Evolutionary conservation across 768 basidiomycete genomes (phyloP).

Genomic region (Amanita fuliginea): DNA sequence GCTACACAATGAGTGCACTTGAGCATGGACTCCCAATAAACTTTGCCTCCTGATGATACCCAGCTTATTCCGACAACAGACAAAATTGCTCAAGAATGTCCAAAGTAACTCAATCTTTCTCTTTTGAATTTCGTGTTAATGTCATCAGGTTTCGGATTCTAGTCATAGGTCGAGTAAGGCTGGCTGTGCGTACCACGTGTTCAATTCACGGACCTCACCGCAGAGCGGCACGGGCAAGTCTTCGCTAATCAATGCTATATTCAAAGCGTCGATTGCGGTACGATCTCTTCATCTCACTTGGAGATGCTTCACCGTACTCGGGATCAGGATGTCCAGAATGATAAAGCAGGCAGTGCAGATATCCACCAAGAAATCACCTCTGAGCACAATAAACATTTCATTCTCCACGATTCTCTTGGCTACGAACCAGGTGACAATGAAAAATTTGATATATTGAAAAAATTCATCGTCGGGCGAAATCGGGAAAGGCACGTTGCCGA

Average conservation of each 20-base stretch:
- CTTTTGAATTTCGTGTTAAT: too few species aligned
- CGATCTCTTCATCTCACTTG: too few species aligned
- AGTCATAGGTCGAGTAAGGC: not conserved
- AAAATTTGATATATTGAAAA: constrained; percentile 14
- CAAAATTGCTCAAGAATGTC: too few species aligned
- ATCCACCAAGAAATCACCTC: constrained; percentile 11
- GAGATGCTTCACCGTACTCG: too few species aligned
- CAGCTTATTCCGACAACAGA: too few species aligned
- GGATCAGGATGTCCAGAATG: too few species aligned
- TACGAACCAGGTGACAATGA: constrained; percentile 11
- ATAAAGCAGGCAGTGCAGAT: constrained; percentile 11
- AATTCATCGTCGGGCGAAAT: constrained; percentile 12
- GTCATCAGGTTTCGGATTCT: not conserved
- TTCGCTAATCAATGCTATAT: constrained; percentile 14
- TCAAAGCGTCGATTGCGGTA: constrained; percentile 8
- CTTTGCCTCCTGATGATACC: too few species aligned
- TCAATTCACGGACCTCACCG: not conserved
- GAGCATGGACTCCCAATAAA: too few species aligned
- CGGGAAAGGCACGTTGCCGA: constrained; percentile 7
- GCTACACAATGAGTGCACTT: too few species aligned
- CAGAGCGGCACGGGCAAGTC: constrained; percentile 13
- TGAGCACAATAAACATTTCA: too few species aligned
- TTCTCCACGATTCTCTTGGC: too few species aligned
- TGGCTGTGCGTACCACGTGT: not conserved
- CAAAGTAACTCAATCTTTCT: too few species aligned